phyloP scores from a whole-genome alignment of 768 basidiomycete species.

The Tricholoma matsutake region DNA sequence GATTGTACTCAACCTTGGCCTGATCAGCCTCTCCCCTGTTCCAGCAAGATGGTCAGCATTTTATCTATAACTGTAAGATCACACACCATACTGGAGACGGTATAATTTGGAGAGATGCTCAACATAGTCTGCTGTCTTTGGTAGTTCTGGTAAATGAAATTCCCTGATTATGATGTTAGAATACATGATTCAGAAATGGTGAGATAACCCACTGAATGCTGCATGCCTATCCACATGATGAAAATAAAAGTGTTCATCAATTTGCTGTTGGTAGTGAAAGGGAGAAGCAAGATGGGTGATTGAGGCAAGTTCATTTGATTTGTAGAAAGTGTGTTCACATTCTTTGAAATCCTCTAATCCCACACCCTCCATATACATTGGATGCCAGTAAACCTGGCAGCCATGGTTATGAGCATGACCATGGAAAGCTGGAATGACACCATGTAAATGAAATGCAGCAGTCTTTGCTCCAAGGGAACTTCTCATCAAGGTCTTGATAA shows the following conservation, averaged over 20 bases:
- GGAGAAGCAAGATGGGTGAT: too few species aligned
- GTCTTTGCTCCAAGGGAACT: conserved; percentile 18
- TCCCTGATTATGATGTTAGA: conserved; percentile 26
- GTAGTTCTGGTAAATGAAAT: too few species aligned
- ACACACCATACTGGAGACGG: conserved; percentile 9
- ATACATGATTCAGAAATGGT: not conserved
- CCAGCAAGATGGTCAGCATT: not conserved
- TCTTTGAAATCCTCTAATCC: conserved; percentile 28
- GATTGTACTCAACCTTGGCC: not conserved
- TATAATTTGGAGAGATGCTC: conserved; percentile 22
- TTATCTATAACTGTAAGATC: not conserved
- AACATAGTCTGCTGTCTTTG: conserved; percentile 30
- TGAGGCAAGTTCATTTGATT: conserved; percentile 5
- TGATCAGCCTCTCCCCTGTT: not conserved
- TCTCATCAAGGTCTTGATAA: conserved; percentile 17
- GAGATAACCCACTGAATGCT: not conserved
- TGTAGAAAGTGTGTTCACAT: conserved; percentile 19
- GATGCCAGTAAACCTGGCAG: conserved; percentile 26
- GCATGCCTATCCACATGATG: conserved; percentile 34
- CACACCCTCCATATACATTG: conserved; percentile 15
- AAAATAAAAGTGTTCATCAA: conserved; percentile 28
- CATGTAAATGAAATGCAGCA: not conserved
- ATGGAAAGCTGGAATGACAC: conserved; percentile 9
- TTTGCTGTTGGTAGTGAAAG: conserved; percentile 18
- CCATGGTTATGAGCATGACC: conserved; percentile 14